Percentiles rank a stretch among this genome's conserved stretches.
phyloP scores from a whole-genome alignment of 2,329 filamentous ascomycete genomes.

The Amauroascus verrucosus region DNA sequence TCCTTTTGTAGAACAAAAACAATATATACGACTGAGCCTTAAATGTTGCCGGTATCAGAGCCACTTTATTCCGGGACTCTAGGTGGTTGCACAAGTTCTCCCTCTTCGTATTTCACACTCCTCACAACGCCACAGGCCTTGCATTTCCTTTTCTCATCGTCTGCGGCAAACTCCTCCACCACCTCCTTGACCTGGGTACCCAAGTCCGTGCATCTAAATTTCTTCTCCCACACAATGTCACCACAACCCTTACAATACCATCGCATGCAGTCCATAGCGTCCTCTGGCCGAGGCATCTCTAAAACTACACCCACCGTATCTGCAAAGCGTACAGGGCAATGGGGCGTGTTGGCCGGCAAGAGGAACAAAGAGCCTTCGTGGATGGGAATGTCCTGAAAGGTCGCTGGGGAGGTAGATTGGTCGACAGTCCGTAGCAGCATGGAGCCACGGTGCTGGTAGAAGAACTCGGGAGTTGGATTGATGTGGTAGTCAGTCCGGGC shows the following conservation, averaged over 20 bases:
- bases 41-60: no score
- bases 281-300: constrained; percentile 67
- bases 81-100: constrained; percentile 36
- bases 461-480: constrained; percentile 93
- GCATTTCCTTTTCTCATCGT: constrained; percentile 63
- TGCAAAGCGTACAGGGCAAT: constrained; percentile 88
- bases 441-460: constrained; percentile 88
- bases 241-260: constrained; percentile 78
- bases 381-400: constrained; percentile 78
- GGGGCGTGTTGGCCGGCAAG: constrained; percentile 84
- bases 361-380: constrained; percentile 90
- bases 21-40: no score
- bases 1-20: no score
- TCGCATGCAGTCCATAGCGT: constrained; percentile 63
- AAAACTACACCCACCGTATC: constrained; percentile 90
- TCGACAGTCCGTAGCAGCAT: constrained; percentile 94
- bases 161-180: constrained; percentile 67
- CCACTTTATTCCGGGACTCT: constrained; percentile 25
- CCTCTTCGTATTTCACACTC: constrained; percentile 39
- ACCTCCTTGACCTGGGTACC: constrained; percentile 91
- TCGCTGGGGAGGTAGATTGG: constrained; percentile 37
- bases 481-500: constrained; percentile 97
- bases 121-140: constrained; percentile 65
- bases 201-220: constrained; percentile 80
- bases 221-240: constrained; percentile 69